These are phyloP conservation scores for Neurospora tetrasperma DNA, from an alignment of 495 filamentous ascomycete genomes.

Conservation along the genomic window DNA sequence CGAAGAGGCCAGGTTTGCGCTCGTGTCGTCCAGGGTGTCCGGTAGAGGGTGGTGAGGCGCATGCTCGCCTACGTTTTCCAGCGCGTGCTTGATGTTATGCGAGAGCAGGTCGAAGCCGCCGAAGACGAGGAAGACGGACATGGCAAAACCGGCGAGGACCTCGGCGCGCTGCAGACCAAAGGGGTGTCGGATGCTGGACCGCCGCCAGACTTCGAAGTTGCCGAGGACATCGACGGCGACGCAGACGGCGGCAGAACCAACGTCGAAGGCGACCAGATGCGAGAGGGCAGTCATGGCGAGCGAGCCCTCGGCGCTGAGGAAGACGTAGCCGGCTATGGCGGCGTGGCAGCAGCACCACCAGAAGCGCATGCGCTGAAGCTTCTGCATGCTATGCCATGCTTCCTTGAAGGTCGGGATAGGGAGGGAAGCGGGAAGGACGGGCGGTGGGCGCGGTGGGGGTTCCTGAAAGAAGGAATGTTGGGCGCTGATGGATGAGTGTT, in stretches of 20 bases:
- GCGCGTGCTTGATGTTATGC: slow-evolving; percentile 81
- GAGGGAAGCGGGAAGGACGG: slow-evolving; percentile 83
- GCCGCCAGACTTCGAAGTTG: slow-evolving; percentile 97
- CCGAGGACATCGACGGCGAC: slow-evolving; percentile 83
- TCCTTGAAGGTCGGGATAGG: slow-evolving; percentile 88
- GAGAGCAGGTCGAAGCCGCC: slow-evolving; percentile 93
- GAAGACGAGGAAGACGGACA: slow-evolving; percentile 89
- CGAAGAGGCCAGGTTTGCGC: not conserved
- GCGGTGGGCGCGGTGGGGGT: slow-evolving; percentile 76
- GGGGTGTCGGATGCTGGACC: slow-evolving; percentile 83
- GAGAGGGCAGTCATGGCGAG: slow-evolving; percentile 87
- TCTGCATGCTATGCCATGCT: slow-evolving; percentile 74
- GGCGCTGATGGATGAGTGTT: slow-evolving; percentile 83
- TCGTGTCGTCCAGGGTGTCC: slow-evolving; percentile 30
- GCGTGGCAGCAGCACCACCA: slow-evolving; percentile 89
- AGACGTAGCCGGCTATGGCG: slow-evolving; percentile 66
- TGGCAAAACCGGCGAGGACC: slow-evolving; percentile 91
- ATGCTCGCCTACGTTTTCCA: slow-evolving; percentile 48
- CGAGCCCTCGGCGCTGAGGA: slow-evolving; percentile 78
- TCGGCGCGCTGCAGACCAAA: slow-evolving; percentile 88
- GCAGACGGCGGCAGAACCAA: slow-evolving; percentile 83
- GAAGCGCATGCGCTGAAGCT: slow-evolving; percentile 69
- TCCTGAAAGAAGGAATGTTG: slow-evolving; percentile 92
- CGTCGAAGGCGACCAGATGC: slow-evolving; percentile 90
- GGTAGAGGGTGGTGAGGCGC: slow-evolving; percentile 59